These are phyloP conservation scores for Evansstolkia leycettana DNA, from an alignment of 495 filamentous ascomycete genomes.

Conservation along the genomic window DNA sequence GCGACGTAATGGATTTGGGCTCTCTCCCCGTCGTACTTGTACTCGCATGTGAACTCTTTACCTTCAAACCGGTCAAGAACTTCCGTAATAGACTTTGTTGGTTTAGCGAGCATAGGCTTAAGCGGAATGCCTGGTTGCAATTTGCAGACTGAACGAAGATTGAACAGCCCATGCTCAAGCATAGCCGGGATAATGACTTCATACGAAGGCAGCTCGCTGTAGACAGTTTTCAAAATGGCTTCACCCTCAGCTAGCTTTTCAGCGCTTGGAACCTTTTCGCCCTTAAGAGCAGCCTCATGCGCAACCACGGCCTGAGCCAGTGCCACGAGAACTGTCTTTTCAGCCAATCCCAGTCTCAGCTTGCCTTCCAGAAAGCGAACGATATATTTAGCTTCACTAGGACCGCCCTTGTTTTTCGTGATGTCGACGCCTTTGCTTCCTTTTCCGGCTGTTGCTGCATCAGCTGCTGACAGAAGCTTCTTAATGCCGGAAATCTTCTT, in stretches of 20 bases:
- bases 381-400: conserved; percentile 89
- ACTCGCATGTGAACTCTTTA: conserved; percentile 94
- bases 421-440: conserved; percentile 64
- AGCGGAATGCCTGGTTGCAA: conserved; percentile 87
- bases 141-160: conserved; percentile 75
- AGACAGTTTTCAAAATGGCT: conserved; percentile 74
- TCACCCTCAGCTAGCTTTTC: conserved; percentile 74
- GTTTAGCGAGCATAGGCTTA: conserved; percentile 98
- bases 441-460: conserved; percentile 56
- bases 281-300: conserved; percentile 61
- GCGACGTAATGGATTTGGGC: conserved; percentile 97
- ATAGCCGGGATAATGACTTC: conserved; percentile 88
- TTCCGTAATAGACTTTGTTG: conserved; percentile 97
- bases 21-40: conserved; percentile 95
- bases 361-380: conserved; percentile 92
- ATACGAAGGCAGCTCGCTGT: conserved; percentile 90
- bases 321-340: conserved; percentile 80
- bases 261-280: conserved; percentile 53
- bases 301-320: conserved; percentile 77
- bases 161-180: conserved; percentile 72
- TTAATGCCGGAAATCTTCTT: conserved; percentile 92
- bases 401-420: conserved; percentile 81
- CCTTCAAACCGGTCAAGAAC: conserved; percentile 94
- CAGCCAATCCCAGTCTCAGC: conserved; percentile 77
- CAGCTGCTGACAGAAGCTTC: conserved; percentile 80